These are phyloP conservation scores for Phytophthora quininea DNA, from an alignment of 352 stramenopile species.

Conservation along the genomic window DNA sequence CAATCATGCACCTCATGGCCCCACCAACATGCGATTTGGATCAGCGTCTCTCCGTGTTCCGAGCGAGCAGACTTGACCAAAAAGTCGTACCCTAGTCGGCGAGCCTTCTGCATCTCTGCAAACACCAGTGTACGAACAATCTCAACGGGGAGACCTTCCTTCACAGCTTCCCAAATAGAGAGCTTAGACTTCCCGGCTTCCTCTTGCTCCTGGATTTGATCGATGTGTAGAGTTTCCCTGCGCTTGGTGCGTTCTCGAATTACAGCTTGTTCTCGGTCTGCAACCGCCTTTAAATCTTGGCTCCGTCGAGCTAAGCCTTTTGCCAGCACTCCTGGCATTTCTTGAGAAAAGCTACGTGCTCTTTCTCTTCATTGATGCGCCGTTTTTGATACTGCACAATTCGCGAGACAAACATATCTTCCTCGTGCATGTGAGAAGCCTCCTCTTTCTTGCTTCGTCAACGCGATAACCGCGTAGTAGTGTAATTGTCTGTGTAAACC, in stretches of 20 bases:
- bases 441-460: constrained; percentile 41
- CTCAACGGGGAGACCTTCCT: constrained; percentile 55
- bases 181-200: constrained; percentile 44
- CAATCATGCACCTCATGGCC: constrained; percentile 47
- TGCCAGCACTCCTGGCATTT: constrained; percentile 53
- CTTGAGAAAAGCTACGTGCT: constrained; percentile 32
- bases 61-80: constrained; percentile 51
- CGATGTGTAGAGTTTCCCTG: constrained; percentile 22
- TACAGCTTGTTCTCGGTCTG: constrained; percentile 9
- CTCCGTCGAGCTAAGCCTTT: constrained; percentile 43
- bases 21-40: constrained; percentile 79
- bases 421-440: constrained; percentile 38
- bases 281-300: constrained; percentile 25
- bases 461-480: constrained; percentile 41
- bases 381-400: constrained; percentile 15
- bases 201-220: constrained; percentile 27
- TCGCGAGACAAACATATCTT: constrained; percentile 43
- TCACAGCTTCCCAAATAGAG: constrained; percentile 73
- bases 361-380: constrained; percentile 21
- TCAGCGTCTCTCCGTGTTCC: constrained; percentile 58
- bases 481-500: constrained; percentile 41
- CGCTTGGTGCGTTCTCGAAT: constrained; percentile 16
- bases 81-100: constrained; percentile 65
- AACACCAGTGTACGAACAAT: constrained; percentile 57
- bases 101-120: constrained; percentile 68